phyloP scores from a whole-genome alignment of 371 early-diverging fungal species.

The Pancytospora epiphaga region DNA sequence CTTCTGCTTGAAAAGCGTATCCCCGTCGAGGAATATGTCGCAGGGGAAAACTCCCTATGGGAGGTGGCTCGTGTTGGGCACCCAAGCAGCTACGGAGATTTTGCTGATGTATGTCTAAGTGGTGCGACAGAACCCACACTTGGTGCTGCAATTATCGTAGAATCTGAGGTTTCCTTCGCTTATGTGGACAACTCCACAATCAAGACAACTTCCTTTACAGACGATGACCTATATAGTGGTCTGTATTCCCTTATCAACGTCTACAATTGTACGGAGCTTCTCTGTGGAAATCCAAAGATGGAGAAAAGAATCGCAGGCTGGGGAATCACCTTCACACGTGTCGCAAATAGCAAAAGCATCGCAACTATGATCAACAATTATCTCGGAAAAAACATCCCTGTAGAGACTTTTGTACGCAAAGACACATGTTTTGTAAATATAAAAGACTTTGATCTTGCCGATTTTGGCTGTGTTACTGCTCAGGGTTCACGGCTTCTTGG shows the following conservation, averaged over 20 bases:
- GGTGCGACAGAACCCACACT: slow-evolving; percentile 32
- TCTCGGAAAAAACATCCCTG: slow-evolving; percentile 8
- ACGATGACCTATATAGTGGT: slow-evolving; percentile 58
- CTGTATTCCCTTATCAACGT: slow-evolving; percentile 43
- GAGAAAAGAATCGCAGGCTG: slow-evolving; percentile 14
- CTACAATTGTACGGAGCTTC: slow-evolving; percentile 53
- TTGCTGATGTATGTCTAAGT: slow-evolving; percentile 51
- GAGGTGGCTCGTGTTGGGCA: slow-evolving; percentile 41
- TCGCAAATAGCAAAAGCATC: slow-evolving; percentile 24
- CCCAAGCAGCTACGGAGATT: slow-evolving; percentile 57
- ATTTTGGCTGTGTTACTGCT: slow-evolving; percentile 36
- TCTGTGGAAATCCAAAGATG: slow-evolving; percentile 36
- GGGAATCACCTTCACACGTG: slow-evolving; percentile 18
- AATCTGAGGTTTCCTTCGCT: slow-evolving; percentile 17
- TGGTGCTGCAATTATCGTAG: slow-evolving; percentile 26
- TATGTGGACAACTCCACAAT: slow-evolving; percentile 21
- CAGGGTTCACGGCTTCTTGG: slow-evolving; percentile 57
- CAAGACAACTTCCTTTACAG: slow-evolving; percentile 37
- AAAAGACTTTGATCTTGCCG: slow-evolving; percentile 23
- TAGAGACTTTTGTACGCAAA: slow-evolving; percentile 6
- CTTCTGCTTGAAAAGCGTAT: slow-evolving; percentile 13
- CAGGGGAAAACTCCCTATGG: slow-evolving; percentile 3
- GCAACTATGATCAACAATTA: slow-evolving; percentile 5
- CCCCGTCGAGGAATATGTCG: slow-evolving; percentile 56
- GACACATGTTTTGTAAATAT: slow-evolving; percentile 27